Evolutionary conservation across 768 basidiomycete species (phyloP).

Genomic region (Pholiota microspora): DNA sequence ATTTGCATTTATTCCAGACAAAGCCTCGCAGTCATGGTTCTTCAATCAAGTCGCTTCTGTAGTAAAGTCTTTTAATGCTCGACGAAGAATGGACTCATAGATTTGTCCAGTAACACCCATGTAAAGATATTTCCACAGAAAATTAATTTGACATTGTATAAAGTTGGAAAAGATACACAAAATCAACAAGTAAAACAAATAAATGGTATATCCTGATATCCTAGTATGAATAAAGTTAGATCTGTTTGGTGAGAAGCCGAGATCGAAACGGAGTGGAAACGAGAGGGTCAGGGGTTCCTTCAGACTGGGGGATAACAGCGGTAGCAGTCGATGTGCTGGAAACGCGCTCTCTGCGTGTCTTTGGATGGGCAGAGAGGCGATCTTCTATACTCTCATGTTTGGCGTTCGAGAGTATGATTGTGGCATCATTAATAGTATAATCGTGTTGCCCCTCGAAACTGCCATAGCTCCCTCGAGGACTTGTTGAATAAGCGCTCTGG

Average conservation of each 20-base stretch:
- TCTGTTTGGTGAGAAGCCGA: not conserved
- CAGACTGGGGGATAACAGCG: too few species aligned
- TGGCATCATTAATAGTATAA: slow-evolving; percentile 5
- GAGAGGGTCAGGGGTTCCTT: too few species aligned
- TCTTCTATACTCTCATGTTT: slow-evolving; percentile 26
- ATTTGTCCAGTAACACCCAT: not conserved
- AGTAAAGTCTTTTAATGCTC: slow-evolving; percentile 74
- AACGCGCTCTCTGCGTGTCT: slow-evolving; percentile 50
- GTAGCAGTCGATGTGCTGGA: slow-evolving; percentile 53
- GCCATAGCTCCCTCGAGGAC: slow-evolving; percentile 66
- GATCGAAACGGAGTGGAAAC: not conserved
- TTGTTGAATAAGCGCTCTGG: slow-evolving; percentile 81
- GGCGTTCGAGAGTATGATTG: slow-evolving; percentile 9
- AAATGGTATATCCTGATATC: slow-evolving; percentile 14
- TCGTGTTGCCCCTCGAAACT: slow-evolving; percentile 38
- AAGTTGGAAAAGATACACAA: slow-evolving; percentile 11
- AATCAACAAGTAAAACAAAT: slow-evolving; percentile 15
- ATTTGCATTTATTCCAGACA: slow-evolving; percentile 76
- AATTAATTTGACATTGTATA: slow-evolving; percentile 3
- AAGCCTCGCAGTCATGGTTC: slow-evolving; percentile 75
- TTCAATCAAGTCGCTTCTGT: slow-evolving; percentile 74
- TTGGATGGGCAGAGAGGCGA: slow-evolving; percentile 28
- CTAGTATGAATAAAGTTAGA: slow-evolving; percentile 2
- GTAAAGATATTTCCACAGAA: slow-evolving; percentile 7
- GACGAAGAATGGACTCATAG: slow-evolving; percentile 58